Base-by-base conservation (phyloP, 148 eudicot species). In the Dianthus caryophyllus region DNA sequence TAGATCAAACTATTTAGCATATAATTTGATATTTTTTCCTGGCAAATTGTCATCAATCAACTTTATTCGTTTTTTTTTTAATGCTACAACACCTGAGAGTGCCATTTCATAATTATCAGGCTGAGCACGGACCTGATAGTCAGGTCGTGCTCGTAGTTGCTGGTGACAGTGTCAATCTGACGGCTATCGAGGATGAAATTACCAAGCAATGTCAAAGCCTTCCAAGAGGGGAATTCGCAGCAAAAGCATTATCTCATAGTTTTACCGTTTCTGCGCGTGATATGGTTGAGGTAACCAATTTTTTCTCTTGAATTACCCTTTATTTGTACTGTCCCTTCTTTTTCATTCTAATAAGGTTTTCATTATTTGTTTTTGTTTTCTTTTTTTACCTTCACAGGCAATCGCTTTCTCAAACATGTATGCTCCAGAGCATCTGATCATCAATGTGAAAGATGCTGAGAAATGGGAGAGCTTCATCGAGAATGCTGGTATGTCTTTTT, bases 101-200 rank as follows among this genome's bases (percentile, higher is more conserved):
- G 65, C 30, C 55, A 44, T 20, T 56, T 56, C 71, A 44, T 39
- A 20, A 38, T 79, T 72, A 71, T 82, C 82, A 95, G 99, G 99
- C 99, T 65, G 99, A 95, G 88, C 99, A 95, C 72, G 97, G 99
- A 51, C 97, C 99, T 44, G 99, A 95, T 64, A 95, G 96, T 80
- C 99, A 95, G 80, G 99, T 95, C 64, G 99, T 90, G 75, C 89
- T 95, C 20, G 96, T 90, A 38, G 72, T 87, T 79, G 91, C 86
- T 80, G 99, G 97, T 61, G 97, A 87, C 67, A 91, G 82, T 68
- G 89, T 87, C 30, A 80, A 90, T 78, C 59, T 87, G 66, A 71
- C 20, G 53, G 89, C 79, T 39, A 84, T 95, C 73, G 82, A 85
- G 69, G 85, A 80, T 63, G 91, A 95, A 83, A 86, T 95, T 63